Conservation (phyloP, 2,329 filamentous ascomycete species). For the Scopulariopsis brevicaulis region DNA sequence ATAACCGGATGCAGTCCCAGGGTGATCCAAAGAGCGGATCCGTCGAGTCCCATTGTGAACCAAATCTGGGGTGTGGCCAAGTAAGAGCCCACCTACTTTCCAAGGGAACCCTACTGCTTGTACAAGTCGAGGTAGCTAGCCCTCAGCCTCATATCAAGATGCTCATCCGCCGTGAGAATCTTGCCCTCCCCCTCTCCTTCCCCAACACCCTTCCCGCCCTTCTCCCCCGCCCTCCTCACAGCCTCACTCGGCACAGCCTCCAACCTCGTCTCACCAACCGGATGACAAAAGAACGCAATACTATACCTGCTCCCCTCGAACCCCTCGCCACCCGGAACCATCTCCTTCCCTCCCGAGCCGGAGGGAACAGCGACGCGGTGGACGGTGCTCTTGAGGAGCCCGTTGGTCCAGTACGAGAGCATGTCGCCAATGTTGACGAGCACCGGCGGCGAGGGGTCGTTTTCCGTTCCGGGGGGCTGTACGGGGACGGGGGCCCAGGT, state of each 20-base stretch:
- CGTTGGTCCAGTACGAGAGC: conserved; percentile 81
- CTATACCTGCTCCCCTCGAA: conserved; percentile 46
- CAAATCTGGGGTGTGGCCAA: too few relatives aligned
- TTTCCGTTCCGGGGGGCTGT: conserved; percentile 45
- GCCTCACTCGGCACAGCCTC: conserved; percentile 48
- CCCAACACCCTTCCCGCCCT: conserved; percentile 14
- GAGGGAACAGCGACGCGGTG: conserved; percentile 70
- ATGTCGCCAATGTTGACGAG: conserved; percentile 66
- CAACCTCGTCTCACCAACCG: conserved; percentile 38
- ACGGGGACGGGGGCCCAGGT: conserved; percentile 57
- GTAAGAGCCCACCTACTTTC: background rate
- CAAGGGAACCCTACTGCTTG: conserved; percentile 19
- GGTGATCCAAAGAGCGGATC: too few relatives aligned
- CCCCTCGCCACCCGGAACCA: conserved; percentile 7
- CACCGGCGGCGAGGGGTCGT: conserved; percentile 57
- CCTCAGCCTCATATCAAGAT: conserved; percentile 48
- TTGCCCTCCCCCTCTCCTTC: conserved; percentile 21
- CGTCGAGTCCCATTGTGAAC: too few relatives aligned
- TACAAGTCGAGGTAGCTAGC: conserved; percentile 49
- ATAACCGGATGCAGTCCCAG: too few relatives aligned
- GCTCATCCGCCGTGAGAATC: conserved; percentile 52
- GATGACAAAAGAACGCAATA: conserved; percentile 60
- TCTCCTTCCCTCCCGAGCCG: background rate
- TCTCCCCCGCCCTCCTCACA: conserved; percentile 30
- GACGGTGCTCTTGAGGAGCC: conserved; percentile 75